Percentiles rank a stretch among this genome's conserved stretches.
Evolutionary conservation across 148 eudicot genomes (phyloP).

Genomic region (Rhododendron simsii): DNA sequence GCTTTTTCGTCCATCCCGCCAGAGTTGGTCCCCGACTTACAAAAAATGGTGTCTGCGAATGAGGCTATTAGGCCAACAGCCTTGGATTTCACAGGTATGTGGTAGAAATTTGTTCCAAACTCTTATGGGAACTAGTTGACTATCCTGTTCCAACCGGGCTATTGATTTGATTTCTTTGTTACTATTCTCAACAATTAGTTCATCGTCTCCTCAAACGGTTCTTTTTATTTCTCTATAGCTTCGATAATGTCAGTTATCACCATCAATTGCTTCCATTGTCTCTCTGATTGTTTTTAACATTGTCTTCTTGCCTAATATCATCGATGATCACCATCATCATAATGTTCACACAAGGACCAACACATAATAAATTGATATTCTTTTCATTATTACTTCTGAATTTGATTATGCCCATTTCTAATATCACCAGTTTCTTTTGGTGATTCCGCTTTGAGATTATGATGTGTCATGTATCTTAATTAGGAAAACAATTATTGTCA

Average conservation of each 20-base stretch:
- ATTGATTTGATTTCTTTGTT: neutral
- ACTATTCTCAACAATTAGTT: neutral
- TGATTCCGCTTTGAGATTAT: neutral
- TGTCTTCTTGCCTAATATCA: neutral
- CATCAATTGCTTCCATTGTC: neutral
- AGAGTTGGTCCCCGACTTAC: conserved; percentile 79
- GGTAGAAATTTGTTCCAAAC: neutral
- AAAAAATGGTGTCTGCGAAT: conserved; percentile 77
- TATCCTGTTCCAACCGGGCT: neutral
- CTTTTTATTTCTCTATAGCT: neutral
- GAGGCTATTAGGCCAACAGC: conserved; percentile 83
- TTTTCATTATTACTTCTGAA: neutral
- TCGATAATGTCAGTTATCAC: neutral
- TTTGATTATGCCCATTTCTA: neutral
- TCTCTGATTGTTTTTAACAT: neutral
- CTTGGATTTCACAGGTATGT: conserved; percentile 75
- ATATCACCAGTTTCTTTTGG: neutral
- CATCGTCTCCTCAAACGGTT: neutral
- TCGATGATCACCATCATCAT: neutral
- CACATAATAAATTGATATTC: neutral
- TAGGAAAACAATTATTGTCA: neutral
- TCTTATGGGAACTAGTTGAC: neutral
- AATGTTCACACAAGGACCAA: neutral
- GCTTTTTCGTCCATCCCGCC: conserved; percentile 79
- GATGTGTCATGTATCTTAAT: neutral